Percentiles rank a stretch among this genome's conserved stretches.
Conservation (phyloP, 148 eudicot species). For the Fagopyrum tataricum region DNA sequence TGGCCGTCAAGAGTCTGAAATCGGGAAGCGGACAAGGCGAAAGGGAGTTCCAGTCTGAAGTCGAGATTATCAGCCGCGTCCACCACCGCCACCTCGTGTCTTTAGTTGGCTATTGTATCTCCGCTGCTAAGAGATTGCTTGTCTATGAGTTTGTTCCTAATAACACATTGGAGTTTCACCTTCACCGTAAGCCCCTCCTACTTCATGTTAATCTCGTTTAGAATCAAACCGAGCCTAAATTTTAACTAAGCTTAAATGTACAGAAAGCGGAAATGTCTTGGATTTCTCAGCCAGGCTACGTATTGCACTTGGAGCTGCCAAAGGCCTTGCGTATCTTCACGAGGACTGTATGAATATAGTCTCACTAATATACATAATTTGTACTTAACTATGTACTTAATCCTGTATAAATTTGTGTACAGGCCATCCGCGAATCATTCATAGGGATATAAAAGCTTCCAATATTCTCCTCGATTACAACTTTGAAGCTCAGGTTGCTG, state of each 20-base stretch:
- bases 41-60: constrained; percentile 69
- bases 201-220: no score
- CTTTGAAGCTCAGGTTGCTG: constrained; percentile 88
- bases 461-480: constrained; percentile 67
- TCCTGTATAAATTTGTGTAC: not conserved
- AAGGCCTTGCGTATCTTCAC: constrained; percentile 82
- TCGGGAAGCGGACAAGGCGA: constrained; percentile 86
- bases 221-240: no score
- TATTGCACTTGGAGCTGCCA: constrained; percentile 82
- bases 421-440: constrained; percentile 91
- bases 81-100: constrained; percentile 90
- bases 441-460: constrained; percentile 83
- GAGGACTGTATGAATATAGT: constrained; percentile 59
- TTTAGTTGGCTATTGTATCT: constrained; percentile 71
- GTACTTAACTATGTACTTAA: no score
- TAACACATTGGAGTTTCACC: constrained; percentile 62
- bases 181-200: constrained; percentile 43
- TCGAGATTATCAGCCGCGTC: constrained; percentile 81
- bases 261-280: constrained; percentile 47
- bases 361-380: not conserved
- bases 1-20: constrained; percentile 78
- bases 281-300: constrained; percentile 68
- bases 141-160: constrained; percentile 79
- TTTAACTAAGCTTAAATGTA: not conserved
- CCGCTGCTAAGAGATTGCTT: constrained; percentile 54